These are phyloP conservation scores for Pseudogymnoascus sp. DNA, from an alignment of 2,329 filamentous ascomycete genomes.

Conservation along the genomic window DNA sequence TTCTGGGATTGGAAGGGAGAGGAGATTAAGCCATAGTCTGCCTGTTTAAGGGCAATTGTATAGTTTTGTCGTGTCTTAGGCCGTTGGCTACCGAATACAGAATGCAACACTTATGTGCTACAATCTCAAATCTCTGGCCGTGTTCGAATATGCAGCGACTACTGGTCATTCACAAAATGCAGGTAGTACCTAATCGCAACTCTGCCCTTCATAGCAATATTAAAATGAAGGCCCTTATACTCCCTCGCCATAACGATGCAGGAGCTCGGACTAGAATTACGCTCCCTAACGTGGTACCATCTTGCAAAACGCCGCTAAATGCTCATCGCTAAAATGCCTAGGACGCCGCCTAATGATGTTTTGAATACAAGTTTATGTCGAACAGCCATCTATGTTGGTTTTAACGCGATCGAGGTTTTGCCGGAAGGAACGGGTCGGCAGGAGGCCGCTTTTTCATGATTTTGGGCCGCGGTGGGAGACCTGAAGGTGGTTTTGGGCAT, in stretches of 20 bases:
- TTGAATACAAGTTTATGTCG: background rate
- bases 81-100: background rate
- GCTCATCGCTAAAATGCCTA: slow-evolving; percentile 1
- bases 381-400: background rate
- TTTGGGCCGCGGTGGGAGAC: background rate
- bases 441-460: background rate
- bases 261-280: background rate
- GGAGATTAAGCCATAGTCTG: slow-evolving; percentile 37
- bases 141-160: background rate
- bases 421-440: background rate
- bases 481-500: background rate
- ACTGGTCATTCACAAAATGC: background rate
- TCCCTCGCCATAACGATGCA: background rate
- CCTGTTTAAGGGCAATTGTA: background rate
- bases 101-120: background rate
- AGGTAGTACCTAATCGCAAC: background rate
- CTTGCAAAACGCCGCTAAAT: background rate
- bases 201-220: background rate
- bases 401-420: background rate
- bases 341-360: slow-evolving; percentile 3
- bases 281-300: background rate
- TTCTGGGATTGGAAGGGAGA: slow-evolving; percentile 66
- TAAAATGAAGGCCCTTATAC: background rate
- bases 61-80: background rate
- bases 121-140: background rate